phyloP scores from a whole-genome alignment of 129 eudicot genomes.

The Tanacetum coccineum region DNA sequence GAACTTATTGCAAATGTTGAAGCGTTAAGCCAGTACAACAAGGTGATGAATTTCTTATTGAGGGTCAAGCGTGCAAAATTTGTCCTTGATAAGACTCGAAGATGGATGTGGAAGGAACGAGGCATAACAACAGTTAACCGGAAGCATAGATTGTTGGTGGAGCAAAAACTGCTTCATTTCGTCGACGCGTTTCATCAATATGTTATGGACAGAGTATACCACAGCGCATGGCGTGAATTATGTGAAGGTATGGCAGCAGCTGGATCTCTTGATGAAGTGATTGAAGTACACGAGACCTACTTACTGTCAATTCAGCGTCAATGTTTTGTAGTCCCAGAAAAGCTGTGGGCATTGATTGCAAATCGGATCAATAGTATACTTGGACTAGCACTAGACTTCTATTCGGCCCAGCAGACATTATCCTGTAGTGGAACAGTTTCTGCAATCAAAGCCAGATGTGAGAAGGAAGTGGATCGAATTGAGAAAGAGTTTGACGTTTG shows the following conservation, averaged over 20 bases:
- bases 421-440: slow-evolving; percentile 72
- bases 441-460: slow-evolving; percentile 83
- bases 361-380: slow-evolving; percentile 88
- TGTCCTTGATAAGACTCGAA: slow-evolving; percentile 95
- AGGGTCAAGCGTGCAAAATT: slow-evolving; percentile 95
- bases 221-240: slow-evolving; percentile 94
- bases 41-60: slow-evolving; percentile 93
- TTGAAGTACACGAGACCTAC: slow-evolving; percentile 90
- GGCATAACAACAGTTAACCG: slow-evolving; percentile 50
- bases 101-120: slow-evolving; percentile 97
- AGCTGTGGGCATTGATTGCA: slow-evolving; percentile 96
- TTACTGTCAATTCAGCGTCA: slow-evolving; percentile 86
- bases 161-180: slow-evolving; percentile 91
- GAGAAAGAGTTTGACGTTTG: slow-evolving; percentile 93
- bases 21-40: slow-evolving; percentile 89
- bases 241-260: slow-evolving; percentile 96
- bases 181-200: slow-evolving; percentile 99
- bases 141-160: slow-evolving; percentile 88
- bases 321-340: slow-evolving; percentile 97
- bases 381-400: slow-evolving; percentile 84
- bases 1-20: slow-evolving; percentile 89
- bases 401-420: slow-evolving; percentile 70
- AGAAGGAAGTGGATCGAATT: slow-evolving; percentile 81
- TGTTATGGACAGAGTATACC: slow-evolving; percentile 99
- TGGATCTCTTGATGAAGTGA: slow-evolving; percentile 88